A percentile compares a stretch with the other conserved stretches of the same genome.
Conservation (phyloP, 1,284 basidiomycete species). For the Sparassis latifolia region DNA sequence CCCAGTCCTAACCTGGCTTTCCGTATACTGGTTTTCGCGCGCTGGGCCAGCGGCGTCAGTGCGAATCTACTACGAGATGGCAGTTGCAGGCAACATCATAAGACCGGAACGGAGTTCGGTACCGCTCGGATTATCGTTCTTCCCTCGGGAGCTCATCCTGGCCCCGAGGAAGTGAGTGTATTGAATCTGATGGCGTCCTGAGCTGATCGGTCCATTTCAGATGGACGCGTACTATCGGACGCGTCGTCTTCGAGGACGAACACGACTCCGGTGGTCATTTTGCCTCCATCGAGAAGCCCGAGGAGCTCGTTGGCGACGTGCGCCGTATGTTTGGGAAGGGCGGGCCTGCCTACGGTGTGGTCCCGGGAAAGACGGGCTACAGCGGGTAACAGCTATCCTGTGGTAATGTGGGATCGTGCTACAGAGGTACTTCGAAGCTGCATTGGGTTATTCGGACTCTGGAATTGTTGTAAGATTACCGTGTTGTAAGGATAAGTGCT, state of each 20-base stretch:
- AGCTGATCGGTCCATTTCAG: constrained; percentile 5
- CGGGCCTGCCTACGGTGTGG: constrained; percentile 15
- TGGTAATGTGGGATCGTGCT: too few species aligned
- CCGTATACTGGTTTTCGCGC: constrained; percentile 34
- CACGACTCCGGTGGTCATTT: constrained; percentile 25
- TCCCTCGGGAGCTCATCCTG: constrained; percentile 24
- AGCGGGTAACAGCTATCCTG: too few species aligned
- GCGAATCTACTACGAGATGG: constrained; percentile 33
- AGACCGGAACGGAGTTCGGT: constrained; percentile 10
- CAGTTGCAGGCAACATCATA: not conserved
- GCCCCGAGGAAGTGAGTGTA: constrained; percentile 21
- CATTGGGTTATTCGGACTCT: too few species aligned
- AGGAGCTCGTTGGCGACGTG: constrained; percentile 23
- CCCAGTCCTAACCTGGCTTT: constrained; percentile 34
- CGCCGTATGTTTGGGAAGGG: constrained; percentile 18
- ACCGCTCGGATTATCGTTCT: constrained; percentile 27
- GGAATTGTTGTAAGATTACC: too few species aligned
- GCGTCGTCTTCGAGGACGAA: constrained; percentile 21
- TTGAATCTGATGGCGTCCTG: not conserved
- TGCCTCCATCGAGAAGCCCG: constrained; percentile 23
- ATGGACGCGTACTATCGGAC: constrained; percentile 17
- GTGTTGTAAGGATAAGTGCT: too few species aligned
- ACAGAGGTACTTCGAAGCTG: too few species aligned
- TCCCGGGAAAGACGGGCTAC: constrained; percentile 11
- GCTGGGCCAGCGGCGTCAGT: constrained; percentile 31